phyloP scores from a whole-genome alignment of 805 yeast species.

The Zygosaccharomyces lentus region DNA sequence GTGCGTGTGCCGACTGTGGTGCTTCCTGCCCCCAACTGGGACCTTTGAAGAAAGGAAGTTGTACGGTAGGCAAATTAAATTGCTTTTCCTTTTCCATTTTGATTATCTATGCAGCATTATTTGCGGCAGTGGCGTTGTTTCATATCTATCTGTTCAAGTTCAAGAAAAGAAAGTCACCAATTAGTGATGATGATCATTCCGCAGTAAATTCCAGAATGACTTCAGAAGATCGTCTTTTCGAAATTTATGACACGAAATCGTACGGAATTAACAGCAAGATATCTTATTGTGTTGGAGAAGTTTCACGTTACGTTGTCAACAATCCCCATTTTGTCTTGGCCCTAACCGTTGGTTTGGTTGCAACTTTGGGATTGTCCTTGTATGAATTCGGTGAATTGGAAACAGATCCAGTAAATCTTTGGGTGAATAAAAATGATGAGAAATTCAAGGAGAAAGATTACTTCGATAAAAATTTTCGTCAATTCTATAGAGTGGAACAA shows the following conservation, averaged over 20 bases:
- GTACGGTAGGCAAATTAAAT: conserved; percentile 60
- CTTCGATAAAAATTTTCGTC: conserved; percentile 82
- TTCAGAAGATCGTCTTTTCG: conserved; percentile 18
- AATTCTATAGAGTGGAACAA: conserved; percentile 87
- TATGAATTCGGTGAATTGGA: conserved; percentile 55
- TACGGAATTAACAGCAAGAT: conserved; percentile 16
- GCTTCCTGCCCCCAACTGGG: conserved; percentile 70
- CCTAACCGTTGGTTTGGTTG: conserved; percentile 36
- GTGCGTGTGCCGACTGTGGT: conserved; percentile 91
- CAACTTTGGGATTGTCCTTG: conserved; percentile 37
- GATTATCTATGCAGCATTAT: conserved; percentile 42
- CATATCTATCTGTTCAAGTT: conserved; percentile 22
- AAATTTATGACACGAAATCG: conserved; percentile 19
- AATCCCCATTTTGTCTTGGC: conserved; percentile 54
- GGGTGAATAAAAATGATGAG: conserved; percentile 81
- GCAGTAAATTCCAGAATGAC: conserved; percentile 13
- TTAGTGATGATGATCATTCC: conserved; percentile 15
- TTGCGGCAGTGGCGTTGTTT: conserved; percentile 25
- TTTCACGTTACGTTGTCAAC: conserved; percentile 58
- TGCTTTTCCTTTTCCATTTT: conserved; percentile 68
- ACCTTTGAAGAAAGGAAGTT: conserved; percentile 39
- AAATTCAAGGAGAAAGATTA: conserved; percentile 62
- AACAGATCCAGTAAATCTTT: conserved; percentile 72
- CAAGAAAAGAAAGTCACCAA: conserved; percentile 23
- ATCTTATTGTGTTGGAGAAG: conserved; percentile 39